Conservation (phyloP, 768 basidiomycete species). For the Hydnum rufescens region DNA sequence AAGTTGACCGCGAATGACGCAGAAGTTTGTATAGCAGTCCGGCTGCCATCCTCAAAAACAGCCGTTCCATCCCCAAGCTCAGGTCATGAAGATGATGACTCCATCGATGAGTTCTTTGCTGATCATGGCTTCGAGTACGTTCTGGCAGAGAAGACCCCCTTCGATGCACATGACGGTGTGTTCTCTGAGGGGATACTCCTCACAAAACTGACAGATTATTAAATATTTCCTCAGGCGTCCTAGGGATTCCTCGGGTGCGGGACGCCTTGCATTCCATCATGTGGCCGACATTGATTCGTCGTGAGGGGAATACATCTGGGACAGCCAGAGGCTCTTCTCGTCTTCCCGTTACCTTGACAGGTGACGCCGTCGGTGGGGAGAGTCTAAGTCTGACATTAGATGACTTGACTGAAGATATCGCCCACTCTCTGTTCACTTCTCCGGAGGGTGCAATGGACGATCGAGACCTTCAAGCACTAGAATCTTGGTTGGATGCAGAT, state of each 20-base stretch:
- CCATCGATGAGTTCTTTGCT: slow-evolving; percentile 38
- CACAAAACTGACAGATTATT: not conserved
- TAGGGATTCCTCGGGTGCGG: slow-evolving; percentile 42
- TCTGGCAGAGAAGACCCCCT: slow-evolving; percentile 16
- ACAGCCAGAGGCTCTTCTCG: too few relatives aligned
- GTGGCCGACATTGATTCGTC: slow-evolving; percentile 61
- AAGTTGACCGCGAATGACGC: not conserved
- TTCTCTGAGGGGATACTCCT: slow-evolving; percentile 11
- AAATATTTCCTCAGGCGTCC: slow-evolving; percentile 9
- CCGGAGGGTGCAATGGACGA: slow-evolving; percentile 1
- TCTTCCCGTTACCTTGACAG: too few relatives aligned
- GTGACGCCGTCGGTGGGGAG: slow-evolving; percentile 2
- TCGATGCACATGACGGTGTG: slow-evolving; percentile 6
- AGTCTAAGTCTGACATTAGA: slow-evolving; percentile 5
- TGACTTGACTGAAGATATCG: slow-evolving; percentile 16
- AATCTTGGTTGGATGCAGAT: slow-evolving; percentile 41
- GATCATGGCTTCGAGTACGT: slow-evolving; percentile 62
- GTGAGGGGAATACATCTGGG: too few relatives aligned
- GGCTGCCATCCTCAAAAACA: slow-evolving; percentile 9
- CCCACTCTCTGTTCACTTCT: slow-evolving; percentile 3
- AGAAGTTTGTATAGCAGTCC: not conserved
- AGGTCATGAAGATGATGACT: not conserved
- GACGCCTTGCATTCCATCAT: slow-evolving; percentile 73
- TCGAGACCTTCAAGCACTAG: slow-evolving; percentile 36
- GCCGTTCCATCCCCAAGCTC: not conserved